Base-by-base conservation (phyloP, 345 rosid species). In the Trapa bicornis region DNA sequence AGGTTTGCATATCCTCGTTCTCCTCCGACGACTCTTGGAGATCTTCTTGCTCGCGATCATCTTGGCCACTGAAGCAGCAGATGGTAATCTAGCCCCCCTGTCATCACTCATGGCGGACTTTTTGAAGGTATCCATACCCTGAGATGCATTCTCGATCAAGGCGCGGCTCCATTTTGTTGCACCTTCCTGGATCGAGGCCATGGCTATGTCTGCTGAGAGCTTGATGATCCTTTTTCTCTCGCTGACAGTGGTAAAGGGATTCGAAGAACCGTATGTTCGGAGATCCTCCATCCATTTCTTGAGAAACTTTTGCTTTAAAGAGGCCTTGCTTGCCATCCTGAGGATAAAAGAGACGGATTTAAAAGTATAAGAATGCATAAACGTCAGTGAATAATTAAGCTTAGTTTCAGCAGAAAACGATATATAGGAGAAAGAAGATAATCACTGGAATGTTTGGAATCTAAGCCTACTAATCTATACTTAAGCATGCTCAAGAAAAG, bases 81-180 rank as follows among this genome's bases (percentile, higher is more conserved):
- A 22, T 47, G 54, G 43, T 67, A 43, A 67, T 37, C 37, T 58
- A 32, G 38, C 11, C 11, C 5, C 63, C 13, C 63, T 13, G 8
- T 33, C 38, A 15, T n/a, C 15, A 11, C 13, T 29, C 63, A 32
- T 13, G 3, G 15, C 63, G 2, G 37, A 11, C 37, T 58, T 58
- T 6, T 38, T 58, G 38, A 15, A 64, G 42, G 56, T 73, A 68
- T 1, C 66, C 38, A 37, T 77, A 71, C 75, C 70, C 61, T 61
- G 78, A 39, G 83, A 77, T 37, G 88, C 86, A 66, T 78, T 71
- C 29, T 81, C 79, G 47, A 92, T 78, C 72, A 87, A 75, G 63
- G 98, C 96, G 41, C 89, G 89, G 38, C 96, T 87, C 98, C 98
- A 92, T 48, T 76, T 75, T 42, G 91, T 87, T n/a, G 78, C 75